Percentiles rank a stretch among this genome's conserved stretches.
phyloP scores from a whole-genome alignment of 768 basidiomycete genomes.

The Pulveroboletus ravenelii region DNA sequence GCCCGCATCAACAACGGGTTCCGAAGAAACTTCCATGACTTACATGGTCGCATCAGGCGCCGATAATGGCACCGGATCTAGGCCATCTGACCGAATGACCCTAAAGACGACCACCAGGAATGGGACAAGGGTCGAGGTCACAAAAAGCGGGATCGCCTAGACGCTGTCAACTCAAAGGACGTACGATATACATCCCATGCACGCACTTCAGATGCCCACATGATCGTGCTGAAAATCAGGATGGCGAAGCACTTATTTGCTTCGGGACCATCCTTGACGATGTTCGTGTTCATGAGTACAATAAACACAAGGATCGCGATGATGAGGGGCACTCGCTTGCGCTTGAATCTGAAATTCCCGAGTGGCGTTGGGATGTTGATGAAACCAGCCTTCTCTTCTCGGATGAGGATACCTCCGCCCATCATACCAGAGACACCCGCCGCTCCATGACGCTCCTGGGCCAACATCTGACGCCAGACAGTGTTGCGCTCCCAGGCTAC shows the following conservation, averaged over 20 bases:
- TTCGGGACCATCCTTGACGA: constrained; percentile 53
- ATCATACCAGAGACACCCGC: constrained; percentile 30
- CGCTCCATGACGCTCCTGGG: constrained; percentile 63
- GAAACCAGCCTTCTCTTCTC: constrained; percentile 34
- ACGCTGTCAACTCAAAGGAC: background rate
- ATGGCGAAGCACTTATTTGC: constrained; percentile 91
- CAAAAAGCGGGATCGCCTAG: constrained; percentile 94
- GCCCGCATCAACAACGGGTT: background rate
- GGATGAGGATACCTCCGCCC: constrained; percentile 46
- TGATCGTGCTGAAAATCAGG: constrained; percentile 80
- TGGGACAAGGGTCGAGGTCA: constrained; percentile 86
- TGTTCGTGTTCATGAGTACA: constrained; percentile 53
- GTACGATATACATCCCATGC: background rate
- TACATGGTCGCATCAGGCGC: constrained; percentile 80
- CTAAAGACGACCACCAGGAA: constrained; percentile 80
- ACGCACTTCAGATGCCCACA: constrained; percentile 95
- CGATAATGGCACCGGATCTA: constrained; percentile 47
- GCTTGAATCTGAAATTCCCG: constrained; percentile 62
- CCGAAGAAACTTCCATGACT: constrained; percentile 16
- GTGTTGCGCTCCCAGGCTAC: constrained; percentile 98
- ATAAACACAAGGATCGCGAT: constrained; percentile 57
- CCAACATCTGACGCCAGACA: constrained; percentile 95
- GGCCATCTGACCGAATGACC: constrained; percentile 54
- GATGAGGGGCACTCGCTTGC: constrained; percentile 53
- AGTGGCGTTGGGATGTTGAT: constrained; percentile 56